Base-by-base conservation (phyloP, 768 basidiomycete species). In the Vishniacozyma victoriae region DNA sequence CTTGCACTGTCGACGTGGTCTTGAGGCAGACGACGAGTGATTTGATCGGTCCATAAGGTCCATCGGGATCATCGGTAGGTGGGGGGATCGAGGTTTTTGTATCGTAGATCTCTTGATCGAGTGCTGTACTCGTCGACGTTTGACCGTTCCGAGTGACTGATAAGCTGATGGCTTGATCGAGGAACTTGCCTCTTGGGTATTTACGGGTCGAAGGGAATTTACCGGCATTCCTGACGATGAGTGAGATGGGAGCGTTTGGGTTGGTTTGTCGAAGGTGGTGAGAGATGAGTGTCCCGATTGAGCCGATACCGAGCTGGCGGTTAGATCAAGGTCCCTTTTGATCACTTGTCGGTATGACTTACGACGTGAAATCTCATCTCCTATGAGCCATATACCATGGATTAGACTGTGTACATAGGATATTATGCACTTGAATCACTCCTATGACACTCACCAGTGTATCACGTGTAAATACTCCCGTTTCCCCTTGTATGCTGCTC, bases 21-120 rank as follows among this genome's bases (percentile, higher is more conserved):
- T 92, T 93, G 45, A 86, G 80, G 35, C 87, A 80, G 52, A 96
- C 78, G 69, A 96, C 76, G 46, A 99, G 79, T 1, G 86, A 82
- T 23, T 84, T 78, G 60, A 95, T 93, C 13, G 60, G 61, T 2
- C 46, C 49, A 18, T 53, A 41, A 3, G 47, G 20, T n/a, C n/a
- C n/a, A n/a, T n/a, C n/a, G 20, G 46, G 41, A 25, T n/a, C n/a
- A 36, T 46, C 53, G 23, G 49, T 46, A 51, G 23, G 60, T 50
- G 39, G 60, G 18, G 4, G 4, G n/a, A 13, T 35, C 44, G 19
- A 20, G n/a, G 9, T 9, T n/a, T 33, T 33, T 33, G 9, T 33
- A 9, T 9, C 29, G 9, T n/a, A 33, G n/a, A 33, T 33, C 29
- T 33, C 29, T n/a, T 9, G 9, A 9, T 33, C 29, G 29, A 9